phyloP scores from a whole-genome alignment of 306 rosid species.

The Rosa rugosa region DNA sequence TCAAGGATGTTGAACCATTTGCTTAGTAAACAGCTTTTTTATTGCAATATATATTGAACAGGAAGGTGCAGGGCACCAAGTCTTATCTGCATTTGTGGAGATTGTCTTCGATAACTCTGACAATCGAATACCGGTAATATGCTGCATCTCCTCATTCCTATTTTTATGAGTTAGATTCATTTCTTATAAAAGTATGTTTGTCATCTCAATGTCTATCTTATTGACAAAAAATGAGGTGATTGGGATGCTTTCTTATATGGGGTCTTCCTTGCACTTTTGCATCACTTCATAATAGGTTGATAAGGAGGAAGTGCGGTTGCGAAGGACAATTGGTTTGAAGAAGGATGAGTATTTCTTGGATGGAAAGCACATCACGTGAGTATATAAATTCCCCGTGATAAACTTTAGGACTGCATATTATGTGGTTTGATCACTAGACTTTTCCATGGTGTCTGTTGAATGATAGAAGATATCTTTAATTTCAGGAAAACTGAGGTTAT shows the following conservation, averaged over 20 bases:
- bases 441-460: slow-evolving; percentile 13
- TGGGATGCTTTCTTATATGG: slow-evolving; percentile 11
- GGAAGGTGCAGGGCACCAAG: slow-evolving; percentile 99
- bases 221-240: background rate
- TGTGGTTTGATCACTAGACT: background rate
- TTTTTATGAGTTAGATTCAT: background rate
- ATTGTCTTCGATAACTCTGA: slow-evolving; percentile 94
- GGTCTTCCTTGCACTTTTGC: background rate
- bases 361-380: slow-evolving; percentile 98
- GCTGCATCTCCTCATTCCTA: background rate
- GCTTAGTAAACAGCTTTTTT: background rate
- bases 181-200: too few relatives aligned
- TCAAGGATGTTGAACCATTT: background rate
- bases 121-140: slow-evolving; percentile 89
- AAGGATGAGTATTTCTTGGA: slow-evolving; percentile 95
- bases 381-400: background rate
- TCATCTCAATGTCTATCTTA: too few relatives aligned
- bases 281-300: slow-evolving; percentile 64
- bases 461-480: slow-evolving; percentile 15
- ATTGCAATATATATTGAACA: slow-evolving; percentile 32
- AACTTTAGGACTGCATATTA: background rate
- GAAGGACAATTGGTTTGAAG: slow-evolving; percentile 81
- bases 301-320: slow-evolving; percentile 95
- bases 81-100: slow-evolving; percentile 92
- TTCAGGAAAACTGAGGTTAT: slow-evolving; percentile 95